Evolutionary conservation across 2,329 filamentous ascomycete species (phyloP).

Genomic region (Clarireedia paspali): DNA sequence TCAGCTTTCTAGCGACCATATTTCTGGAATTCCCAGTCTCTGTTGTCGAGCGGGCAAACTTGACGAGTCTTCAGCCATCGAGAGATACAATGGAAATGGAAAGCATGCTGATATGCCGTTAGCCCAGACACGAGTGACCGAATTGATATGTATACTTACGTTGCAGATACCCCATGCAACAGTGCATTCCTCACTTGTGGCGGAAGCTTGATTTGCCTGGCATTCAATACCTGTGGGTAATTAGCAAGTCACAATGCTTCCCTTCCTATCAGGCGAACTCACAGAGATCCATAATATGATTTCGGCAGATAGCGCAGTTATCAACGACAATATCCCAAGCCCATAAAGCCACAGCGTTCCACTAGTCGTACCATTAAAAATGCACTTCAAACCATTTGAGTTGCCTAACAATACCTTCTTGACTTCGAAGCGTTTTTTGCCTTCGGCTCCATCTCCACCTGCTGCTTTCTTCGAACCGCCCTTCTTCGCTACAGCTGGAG

Average conservation of each 20-base stretch:
- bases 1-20: conserved; percentile 59
- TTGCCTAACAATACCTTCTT: conserved; percentile 67
- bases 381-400: not conserved
- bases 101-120: conserved; percentile 65
- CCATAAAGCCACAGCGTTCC: conserved; percentile 98
- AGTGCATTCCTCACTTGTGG: conserved; percentile 95
- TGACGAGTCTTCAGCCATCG: conserved; percentile 99
- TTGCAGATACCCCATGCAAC: conserved; percentile 99
- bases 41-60: conserved; percentile 93
- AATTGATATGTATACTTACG: conserved; percentile 47
- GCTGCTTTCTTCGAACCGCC: conserved; percentile 41
- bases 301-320: conserved; percentile 98
- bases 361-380: conserved; percentile 44
- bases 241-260: not conserved
- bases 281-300: conserved; percentile 99
- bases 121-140: conserved; percentile 3
- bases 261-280: conserved; percentile 29
- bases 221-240: conserved; percentile 74
- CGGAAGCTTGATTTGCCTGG: conserved; percentile 95
- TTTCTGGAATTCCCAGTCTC: conserved; percentile 99
- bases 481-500: conserved; percentile 48
- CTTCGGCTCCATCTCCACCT: conserved; percentile 48
- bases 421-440: conserved; percentile 94
- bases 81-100: conserved; percentile 99
- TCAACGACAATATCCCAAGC: conserved; percentile 99